phyloP scores from a whole-genome alignment of 1,284 basidiomycete species.

The Stereum hirsutum region DNA sequence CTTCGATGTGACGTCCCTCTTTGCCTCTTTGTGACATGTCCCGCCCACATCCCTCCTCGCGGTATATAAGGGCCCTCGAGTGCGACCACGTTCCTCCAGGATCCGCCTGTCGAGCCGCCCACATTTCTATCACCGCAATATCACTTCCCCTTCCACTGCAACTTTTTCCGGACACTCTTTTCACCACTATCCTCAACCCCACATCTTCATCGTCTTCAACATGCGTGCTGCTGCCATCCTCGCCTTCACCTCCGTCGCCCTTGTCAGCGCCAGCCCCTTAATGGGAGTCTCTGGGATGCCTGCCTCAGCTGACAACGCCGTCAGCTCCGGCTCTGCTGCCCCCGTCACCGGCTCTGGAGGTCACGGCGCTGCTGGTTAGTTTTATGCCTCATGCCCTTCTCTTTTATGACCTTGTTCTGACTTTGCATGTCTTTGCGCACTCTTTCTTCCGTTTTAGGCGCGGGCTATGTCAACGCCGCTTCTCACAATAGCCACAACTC shows the following conservation, averaged over 20 bases:
- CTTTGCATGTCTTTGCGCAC: too few species aligned
- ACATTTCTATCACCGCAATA: neutral
- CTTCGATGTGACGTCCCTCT: too few species aligned
- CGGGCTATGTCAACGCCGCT: too few species aligned
- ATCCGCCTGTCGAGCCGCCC: neutral
- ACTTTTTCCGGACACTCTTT: neutral
- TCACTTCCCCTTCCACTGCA: neutral
- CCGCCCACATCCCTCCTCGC: neutral
- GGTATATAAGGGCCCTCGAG: neutral
- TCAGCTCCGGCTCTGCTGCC: too few species aligned
- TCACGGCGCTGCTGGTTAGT: too few species aligned
- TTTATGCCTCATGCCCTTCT: too few species aligned
- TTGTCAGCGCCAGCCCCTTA: neutral
- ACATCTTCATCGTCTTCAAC: neutral
- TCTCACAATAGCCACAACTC: too few species aligned
- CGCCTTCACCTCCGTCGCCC: neutral
- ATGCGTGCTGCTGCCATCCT: neutral
- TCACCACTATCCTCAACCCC: neutral
- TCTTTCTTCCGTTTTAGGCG: too few species aligned
- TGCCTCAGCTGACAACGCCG: too few species aligned
- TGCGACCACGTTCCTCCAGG: neutral
- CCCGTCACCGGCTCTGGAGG: too few species aligned
- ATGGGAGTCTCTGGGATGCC: too few species aligned
- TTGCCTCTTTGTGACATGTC: neutral
- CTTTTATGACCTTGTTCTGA: too few species aligned